Evolutionary conservation across 192 early-diverging fungal genomes (phyloP).

Genomic region (Podila verticillata): DNA sequence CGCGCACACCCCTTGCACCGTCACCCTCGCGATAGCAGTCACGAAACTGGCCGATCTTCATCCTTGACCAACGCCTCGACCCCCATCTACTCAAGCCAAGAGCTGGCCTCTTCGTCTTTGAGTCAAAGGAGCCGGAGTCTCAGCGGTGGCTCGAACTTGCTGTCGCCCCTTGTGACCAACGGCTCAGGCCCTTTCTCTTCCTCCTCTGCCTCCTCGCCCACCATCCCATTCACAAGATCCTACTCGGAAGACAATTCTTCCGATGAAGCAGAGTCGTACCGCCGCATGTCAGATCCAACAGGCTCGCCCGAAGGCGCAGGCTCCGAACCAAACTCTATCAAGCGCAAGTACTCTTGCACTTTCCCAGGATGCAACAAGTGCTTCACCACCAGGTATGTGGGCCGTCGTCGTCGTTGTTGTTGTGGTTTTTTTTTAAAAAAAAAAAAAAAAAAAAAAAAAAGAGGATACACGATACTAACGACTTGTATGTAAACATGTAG

Average conservation of each 20-base stretch:
- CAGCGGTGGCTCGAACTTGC: conserved; percentile 23
- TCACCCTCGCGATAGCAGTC: not conserved
- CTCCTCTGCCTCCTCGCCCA: conserved; percentile 12
- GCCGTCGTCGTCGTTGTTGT: not conserved
- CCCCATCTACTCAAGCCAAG: conserved; percentile 22
- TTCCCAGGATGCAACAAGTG: conserved; percentile 74
- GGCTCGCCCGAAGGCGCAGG: not conserved
- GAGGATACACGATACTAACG: no score
- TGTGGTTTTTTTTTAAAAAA: no score
- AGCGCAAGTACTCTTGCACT: conserved; percentile 79
- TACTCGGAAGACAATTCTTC: conserved; percentile 40
- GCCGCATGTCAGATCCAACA: conserved; percentile 32
- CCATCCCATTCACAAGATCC: conserved; percentile 26
- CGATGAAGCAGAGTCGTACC: conserved; percentile 27
- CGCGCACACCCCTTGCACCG: not conserved
- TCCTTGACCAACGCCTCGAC: conserved; percentile 48
- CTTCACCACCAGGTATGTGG: conserved; percentile 77
- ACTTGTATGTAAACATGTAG: conserved; percentile 28
- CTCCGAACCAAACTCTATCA: conserved; percentile 27
- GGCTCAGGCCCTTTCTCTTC: conserved; percentile 11
- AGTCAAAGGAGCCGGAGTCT: conserved; percentile 42
- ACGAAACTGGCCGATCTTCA: conserved; percentile 33
- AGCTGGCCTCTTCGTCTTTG: conserved; percentile 24
- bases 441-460: no score
- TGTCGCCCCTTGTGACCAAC: conserved; percentile 12